Conservation (phyloP, 1,284 basidiomycete species). For the Trametes sp. region DNA sequence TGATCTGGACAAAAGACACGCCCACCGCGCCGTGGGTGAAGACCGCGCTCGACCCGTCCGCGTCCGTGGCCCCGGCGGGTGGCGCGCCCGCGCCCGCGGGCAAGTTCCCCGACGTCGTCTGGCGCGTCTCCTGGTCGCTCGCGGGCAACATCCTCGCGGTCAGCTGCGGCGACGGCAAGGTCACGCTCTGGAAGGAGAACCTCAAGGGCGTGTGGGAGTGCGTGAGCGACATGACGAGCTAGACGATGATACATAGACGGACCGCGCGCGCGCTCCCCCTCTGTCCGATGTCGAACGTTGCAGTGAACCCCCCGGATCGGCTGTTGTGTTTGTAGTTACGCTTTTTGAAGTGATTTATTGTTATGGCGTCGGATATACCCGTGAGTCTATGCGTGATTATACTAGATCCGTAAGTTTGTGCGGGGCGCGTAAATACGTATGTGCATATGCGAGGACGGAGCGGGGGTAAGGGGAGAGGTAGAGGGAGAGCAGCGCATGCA, state of each 20-base stretch:
- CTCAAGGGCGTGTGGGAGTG: constrained; percentile 95
- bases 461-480: not conserved
- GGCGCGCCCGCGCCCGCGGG: constrained; percentile 55
- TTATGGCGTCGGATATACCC: constrained; percentile 14
- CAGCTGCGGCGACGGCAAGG: constrained; percentile 97
- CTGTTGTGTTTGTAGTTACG: not conserved
- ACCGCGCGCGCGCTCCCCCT: no score
- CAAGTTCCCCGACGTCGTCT: constrained; percentile 95
- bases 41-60: constrained; percentile 82
- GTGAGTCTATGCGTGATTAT: constrained; percentile 25
- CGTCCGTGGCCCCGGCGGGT: constrained; percentile 49
- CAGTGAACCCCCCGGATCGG: no score
- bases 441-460: constrained; percentile 9
- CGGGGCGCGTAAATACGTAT: constrained; percentile 7
- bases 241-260: constrained; percentile 34
- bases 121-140: constrained; percentile 97
- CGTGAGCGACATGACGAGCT: constrained; percentile 92
- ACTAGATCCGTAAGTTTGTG: constrained; percentile 22
- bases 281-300: no score
- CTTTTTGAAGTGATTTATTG: constrained; percentile 13
- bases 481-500: not conserved
- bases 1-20: constrained; percentile 93
- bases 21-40: constrained; percentile 86
- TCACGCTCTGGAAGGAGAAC: constrained; percentile 98
- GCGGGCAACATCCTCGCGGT: constrained; percentile 97